A percentile compares a stretch with the other conserved stretches of the same genome.
Evolutionary conservation across 2,329 filamentous ascomycete genomes (phyloP).

Genomic region (Ophiostoma sp.): DNA sequence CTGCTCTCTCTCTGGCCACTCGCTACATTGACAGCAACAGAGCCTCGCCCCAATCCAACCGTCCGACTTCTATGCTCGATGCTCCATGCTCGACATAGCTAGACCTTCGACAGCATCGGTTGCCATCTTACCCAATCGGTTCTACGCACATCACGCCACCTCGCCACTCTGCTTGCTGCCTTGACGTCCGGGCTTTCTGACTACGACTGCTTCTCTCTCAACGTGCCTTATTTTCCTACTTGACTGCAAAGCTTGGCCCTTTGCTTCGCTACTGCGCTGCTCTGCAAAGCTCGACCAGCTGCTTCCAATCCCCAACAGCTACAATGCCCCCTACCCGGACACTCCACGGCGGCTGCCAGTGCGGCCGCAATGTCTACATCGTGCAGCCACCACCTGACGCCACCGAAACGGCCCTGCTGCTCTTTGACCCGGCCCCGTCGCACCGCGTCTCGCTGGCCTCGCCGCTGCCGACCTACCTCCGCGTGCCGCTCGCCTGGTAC

Average conservation of each 20-base stretch:
- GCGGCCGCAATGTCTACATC: constrained; percentile 77
- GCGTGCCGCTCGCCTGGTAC: constrained; percentile 77
- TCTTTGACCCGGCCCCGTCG: constrained; percentile 65
- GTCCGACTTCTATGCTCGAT: no score
- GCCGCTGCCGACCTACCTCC: constrained; percentile 73
- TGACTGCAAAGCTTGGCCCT: no score
- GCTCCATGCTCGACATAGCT: no score
- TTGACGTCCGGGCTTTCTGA: neutral
- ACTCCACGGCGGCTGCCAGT: constrained; percentile 73
- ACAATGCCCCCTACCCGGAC: constrained; percentile 37
- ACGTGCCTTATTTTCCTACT: no score
- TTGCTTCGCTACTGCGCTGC: no score
- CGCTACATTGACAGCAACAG: no score
- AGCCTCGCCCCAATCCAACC: no score
- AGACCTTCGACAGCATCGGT: no score
- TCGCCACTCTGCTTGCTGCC: neutral
- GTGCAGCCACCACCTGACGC: constrained; percentile 61
- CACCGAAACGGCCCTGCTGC: constrained; percentile 56
- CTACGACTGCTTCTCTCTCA: neutral
- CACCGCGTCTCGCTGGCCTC: constrained; percentile 67
- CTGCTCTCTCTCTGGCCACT: neutral
- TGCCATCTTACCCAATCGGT: neutral
- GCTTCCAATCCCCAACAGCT: no score
- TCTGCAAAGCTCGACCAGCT: no score
- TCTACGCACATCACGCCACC: neutral